Conservation (phyloP, 2,329 filamentous ascomycete genomes). For the Parasarocladium wereldwijsianum region DNA sequence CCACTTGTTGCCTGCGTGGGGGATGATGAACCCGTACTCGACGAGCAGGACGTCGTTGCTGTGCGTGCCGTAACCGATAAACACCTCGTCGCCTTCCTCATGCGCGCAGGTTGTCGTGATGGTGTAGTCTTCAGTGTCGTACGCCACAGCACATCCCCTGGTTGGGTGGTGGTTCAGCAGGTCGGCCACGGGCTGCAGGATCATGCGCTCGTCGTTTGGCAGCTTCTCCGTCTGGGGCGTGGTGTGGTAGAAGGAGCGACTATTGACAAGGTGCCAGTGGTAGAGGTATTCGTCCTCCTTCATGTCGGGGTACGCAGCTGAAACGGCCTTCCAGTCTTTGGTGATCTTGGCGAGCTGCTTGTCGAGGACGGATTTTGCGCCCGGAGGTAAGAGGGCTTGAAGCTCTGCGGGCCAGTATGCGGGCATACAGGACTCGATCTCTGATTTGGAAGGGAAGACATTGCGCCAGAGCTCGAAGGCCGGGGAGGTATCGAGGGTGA, state of each 20-base stretch:
- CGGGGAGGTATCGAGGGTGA: conserved; percentile 37
- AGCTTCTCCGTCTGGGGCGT: conserved; percentile 27
- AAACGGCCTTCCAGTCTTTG: conserved; percentile 23
- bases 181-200: conserved; percentile 58
- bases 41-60: conserved; percentile 56
- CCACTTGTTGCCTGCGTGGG: conserved; percentile 29
- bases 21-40: conserved; percentile 44
- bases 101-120: conserved; percentile 38
- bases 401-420: conserved; percentile 30
- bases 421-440: conserved; percentile 36
- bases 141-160: conserved; percentile 41
- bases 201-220: conserved; percentile 43
- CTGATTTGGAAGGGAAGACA: conserved; percentile 48
- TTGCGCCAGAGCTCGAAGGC: conserved; percentile 45
- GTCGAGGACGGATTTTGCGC: conserved; percentile 27
- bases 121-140: conserved; percentile 34
- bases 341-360: conserved; percentile 34
- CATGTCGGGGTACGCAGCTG: conserved; percentile 13
- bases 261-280: conserved; percentile 46
- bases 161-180: conserved; percentile 46
- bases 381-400: conserved; percentile 27
- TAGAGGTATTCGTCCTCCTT: conserved; percentile 32
- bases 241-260: conserved; percentile 45
- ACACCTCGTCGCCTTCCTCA: conserved; percentile 44
- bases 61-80: conserved; percentile 55